phyloP scores from a whole-genome alignment of 257 asterid species.

The Solanum lignicaule region DNA sequence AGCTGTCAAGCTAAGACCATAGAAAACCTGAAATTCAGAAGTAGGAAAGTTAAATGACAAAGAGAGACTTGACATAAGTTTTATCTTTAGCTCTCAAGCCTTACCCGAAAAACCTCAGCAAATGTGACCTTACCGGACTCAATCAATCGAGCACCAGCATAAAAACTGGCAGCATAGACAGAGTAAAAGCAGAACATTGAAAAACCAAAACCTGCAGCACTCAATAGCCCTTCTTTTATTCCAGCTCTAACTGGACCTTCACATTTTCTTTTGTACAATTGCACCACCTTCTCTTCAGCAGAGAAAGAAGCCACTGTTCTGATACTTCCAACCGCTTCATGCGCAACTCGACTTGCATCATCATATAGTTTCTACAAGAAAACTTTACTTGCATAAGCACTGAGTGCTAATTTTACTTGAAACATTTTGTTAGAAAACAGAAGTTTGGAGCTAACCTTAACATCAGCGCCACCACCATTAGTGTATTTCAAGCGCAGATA shows the following conservation, averaged over 20 bases:
- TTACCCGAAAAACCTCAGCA: conserved; percentile 70
- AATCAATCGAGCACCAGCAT: conserved; percentile 81
- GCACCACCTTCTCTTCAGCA: conserved; percentile 81
- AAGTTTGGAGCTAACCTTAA: conserved; percentile 49
- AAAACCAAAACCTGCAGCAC: conserved; percentile 69
- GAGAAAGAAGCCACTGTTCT: conserved; percentile 87
- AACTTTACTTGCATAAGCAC: neutral
- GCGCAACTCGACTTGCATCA: conserved; percentile 83
- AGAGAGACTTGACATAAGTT: neutral
- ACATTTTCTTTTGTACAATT: conserved; percentile 52
- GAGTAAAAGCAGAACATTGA: conserved; percentile 47
- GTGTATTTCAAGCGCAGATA: conserved; percentile 49
- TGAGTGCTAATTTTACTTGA: conserved; percentile 7
- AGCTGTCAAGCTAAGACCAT: conserved; percentile 81
- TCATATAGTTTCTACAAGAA: conserved; percentile 57
- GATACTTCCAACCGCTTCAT: conserved; percentile 80
- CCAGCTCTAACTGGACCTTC: conserved; percentile 67
- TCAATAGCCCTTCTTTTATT: conserved; percentile 53
- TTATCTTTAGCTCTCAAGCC: conserved; percentile 2
- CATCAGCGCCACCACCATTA: conserved; percentile 73
- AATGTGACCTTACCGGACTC: conserved; percentile 58
- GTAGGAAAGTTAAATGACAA: neutral
- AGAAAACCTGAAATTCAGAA: conserved; percentile 53
- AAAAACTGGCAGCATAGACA: conserved; percentile 77
- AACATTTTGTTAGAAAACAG: conserved; percentile 18